phyloP scores from a whole-genome alignment of 78 protist genomes.

The Tieghemostelium lacteum region DNA sequence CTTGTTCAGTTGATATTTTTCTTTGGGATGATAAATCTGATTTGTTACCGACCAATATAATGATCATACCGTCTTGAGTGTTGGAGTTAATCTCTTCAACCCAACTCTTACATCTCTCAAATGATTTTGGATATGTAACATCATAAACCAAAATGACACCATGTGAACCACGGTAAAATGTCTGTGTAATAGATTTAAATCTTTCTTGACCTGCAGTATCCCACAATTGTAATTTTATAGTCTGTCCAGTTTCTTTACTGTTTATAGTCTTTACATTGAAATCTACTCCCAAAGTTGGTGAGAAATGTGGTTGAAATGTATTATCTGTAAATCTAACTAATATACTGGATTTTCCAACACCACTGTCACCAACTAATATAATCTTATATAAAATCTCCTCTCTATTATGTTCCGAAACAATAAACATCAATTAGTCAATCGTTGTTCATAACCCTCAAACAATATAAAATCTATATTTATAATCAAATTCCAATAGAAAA shows the following conservation, averaged over 20 bases:
- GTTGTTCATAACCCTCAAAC: too few species aligned
- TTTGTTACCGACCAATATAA: conserved; percentile 69
- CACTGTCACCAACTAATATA: conserved; percentile 75
- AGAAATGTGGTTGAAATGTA: conserved; percentile 49
- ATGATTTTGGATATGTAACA: conserved; percentile 55
- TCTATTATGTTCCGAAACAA: too few species aligned
- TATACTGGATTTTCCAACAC: conserved; percentile 65
- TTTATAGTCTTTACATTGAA: conserved; percentile 73
- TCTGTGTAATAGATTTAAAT: conserved; percentile 86
- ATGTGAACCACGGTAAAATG: conserved; percentile 70
- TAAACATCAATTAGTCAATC: too few species aligned
- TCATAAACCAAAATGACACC: conserved; percentile 68
- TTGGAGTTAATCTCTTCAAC: conserved; percentile 53
- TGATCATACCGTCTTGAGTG: conserved; percentile 69
- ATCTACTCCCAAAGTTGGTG: conserved; percentile 72
- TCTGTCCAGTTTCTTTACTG: conserved; percentile 75
- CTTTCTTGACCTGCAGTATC: conserved; percentile 92
- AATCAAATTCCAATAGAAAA: too few species aligned
- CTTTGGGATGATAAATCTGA: conserved; percentile 43
- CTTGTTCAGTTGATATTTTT: conserved; percentile 66
- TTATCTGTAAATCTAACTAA: conserved; percentile 75
- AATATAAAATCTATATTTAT: too few species aligned
- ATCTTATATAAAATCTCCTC: conserved; percentile 71
- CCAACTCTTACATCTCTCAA: conserved; percentile 60
- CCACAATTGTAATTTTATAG: conserved; percentile 66